These are phyloP conservation scores for Phlebiopsis flavidoalba DNA, from an alignment of 768 basidiomycete species.

Conservation along the genomic window DNA sequence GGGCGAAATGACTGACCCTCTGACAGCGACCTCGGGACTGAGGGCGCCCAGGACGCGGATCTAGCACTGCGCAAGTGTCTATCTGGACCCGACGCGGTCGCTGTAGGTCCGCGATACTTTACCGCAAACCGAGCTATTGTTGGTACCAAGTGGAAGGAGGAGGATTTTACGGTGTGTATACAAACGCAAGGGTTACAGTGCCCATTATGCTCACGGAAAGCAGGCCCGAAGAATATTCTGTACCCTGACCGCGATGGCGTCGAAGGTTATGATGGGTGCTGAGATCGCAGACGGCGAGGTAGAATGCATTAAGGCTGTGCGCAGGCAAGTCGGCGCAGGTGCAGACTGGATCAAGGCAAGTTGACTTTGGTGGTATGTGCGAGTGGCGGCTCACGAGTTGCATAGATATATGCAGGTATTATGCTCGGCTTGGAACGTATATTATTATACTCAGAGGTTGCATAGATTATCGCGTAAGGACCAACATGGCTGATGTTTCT, in stretches of 20 bases:
- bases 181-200: not conserved
- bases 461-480: slow-evolving; percentile 50
- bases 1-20: not conserved
- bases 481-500: slow-evolving; percentile 39
- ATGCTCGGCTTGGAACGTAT: not conserved
- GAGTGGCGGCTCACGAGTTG: slow-evolving; percentile 33
- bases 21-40: slow-evolving; percentile 59
- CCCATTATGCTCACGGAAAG: not conserved
- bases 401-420: slow-evolving; percentile 34
- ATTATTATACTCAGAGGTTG: not conserved
- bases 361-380: not conserved
- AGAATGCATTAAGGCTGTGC: slow-evolving; percentile 49
- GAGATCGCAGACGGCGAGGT: slow-evolving; percentile 54
- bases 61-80: slow-evolving; percentile 52
- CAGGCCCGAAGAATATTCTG: slow-evolving; percentile 51
- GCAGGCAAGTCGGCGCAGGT: slow-evolving; percentile 58
- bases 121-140: slow-evolving; percentile 56
- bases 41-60: slow-evolving; percentile 61
- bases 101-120: slow-evolving; percentile 61
- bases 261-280: slow-evolving; percentile 52
- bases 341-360: slow-evolving; percentile 65
- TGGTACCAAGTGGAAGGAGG: no score
- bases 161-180: slow-evolving; percentile 50
- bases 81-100: slow-evolving; percentile 39
- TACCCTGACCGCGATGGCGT: slow-evolving; percentile 44